Conservation (phyloP, 2,329 filamentous ascomycete species). For the Phoma sp. region DNA sequence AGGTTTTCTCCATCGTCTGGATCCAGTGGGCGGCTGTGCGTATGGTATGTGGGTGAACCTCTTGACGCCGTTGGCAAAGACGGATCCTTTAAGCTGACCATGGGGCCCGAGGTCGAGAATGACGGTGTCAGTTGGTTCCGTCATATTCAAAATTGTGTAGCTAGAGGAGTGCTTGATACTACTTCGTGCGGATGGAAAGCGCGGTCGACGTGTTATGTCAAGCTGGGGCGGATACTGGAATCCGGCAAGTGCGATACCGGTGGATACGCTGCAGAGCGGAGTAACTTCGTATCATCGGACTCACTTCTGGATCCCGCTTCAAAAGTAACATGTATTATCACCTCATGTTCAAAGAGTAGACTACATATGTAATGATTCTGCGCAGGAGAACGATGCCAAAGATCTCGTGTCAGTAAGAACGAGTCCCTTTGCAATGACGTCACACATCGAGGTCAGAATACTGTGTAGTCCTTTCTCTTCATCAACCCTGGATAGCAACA, state of each 20-base stretch:
- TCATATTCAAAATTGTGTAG: background rate
- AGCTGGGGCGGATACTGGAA: background rate
- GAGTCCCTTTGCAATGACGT: background rate
- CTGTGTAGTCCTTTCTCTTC: background rate
- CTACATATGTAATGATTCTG: background rate
- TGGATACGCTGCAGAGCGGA: constrained; percentile 3
- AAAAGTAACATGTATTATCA: no score
- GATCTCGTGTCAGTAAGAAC: no score
- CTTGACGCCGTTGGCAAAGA: constrained; percentile 7
- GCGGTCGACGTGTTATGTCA: background rate
- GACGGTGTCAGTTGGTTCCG: constrained; percentile 2
- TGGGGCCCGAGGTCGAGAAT: constrained; percentile 11
- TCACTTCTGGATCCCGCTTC: background rate
- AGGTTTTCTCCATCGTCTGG: constrained; percentile 9
- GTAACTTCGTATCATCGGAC: constrained; percentile 2
- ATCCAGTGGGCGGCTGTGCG: constrained; percentile 1
- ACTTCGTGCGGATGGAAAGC: background rate
- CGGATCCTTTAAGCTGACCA: constrained; percentile 2
- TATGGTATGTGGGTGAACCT: constrained; percentile 12
- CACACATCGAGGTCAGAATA: background rate
- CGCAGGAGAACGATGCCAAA: background rate
- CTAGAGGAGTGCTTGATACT: background rate
- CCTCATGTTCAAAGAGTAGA: no score
- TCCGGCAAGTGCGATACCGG: background rate
- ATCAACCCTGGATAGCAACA: background rate